Evolutionary conservation across 2,329 filamentous ascomycete genomes (phyloP).

Genomic region (Leptographium galeiforme): DNA sequence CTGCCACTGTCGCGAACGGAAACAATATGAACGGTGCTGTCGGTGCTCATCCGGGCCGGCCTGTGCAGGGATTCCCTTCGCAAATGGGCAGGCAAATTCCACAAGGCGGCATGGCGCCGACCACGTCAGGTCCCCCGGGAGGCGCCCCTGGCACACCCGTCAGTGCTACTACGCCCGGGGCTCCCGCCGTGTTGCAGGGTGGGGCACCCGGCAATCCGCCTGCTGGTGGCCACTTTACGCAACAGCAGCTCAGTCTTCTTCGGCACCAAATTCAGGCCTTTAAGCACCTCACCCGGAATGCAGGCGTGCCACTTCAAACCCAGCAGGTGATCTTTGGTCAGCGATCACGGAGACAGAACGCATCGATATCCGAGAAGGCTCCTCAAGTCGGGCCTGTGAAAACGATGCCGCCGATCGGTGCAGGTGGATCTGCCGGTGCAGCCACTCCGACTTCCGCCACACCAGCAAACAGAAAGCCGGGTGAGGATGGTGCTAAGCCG

Average conservation of each 20-base stretch:
- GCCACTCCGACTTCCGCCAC: constrained; percentile 18
- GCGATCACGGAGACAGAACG: constrained; percentile 47
- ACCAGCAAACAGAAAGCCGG: constrained; percentile 15
- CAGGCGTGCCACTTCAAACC: constrained; percentile 62
- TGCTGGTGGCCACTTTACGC: constrained; percentile 48
- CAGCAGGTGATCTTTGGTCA: constrained; percentile 75
- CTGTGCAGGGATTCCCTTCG: constrained; percentile 17
- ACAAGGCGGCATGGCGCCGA: constrained; percentile 12
- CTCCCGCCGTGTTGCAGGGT: constrained; percentile 17
- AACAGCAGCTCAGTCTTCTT: constrained; percentile 65
- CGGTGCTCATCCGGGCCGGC: constrained; percentile 20
- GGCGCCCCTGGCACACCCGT: constrained; percentile 13
- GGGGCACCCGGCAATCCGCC: constrained; percentile 8
- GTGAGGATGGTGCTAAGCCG: constrained; percentile 21
- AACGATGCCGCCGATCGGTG: constrained; percentile 7
- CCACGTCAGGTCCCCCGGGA: constrained; percentile 17
- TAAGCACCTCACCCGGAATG: constrained; percentile 77
- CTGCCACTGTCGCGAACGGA: constrained; percentile 33
- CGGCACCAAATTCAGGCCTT: constrained; percentile 84
- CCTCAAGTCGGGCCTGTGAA: constrained; percentile 19
- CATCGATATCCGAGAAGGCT: constrained; percentile 35
- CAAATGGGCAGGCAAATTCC: constrained; percentile 12
- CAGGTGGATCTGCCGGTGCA: constrained; percentile 10
- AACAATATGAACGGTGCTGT: constrained; percentile 1
- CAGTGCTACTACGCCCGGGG: background rate